Evolutionary conservation across 345 rosid species (phyloP), one percentile per base, ranked within the genome.

Genomic region (Trapa incisa): DNA sequence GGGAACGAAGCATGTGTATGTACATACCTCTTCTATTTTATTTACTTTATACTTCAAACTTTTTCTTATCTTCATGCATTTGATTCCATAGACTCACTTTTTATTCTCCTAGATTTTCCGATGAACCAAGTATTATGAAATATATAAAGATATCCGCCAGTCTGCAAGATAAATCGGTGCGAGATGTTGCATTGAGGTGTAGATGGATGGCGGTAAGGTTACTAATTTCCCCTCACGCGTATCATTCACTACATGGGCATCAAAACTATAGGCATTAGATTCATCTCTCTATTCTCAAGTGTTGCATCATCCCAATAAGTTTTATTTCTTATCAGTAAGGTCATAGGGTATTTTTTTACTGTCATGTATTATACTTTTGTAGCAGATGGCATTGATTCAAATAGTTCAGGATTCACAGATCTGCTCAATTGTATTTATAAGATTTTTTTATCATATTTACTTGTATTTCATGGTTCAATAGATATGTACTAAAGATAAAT

Each of bases 151-250:
- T 94, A 75, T 96, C 97, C 1, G 88, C 88, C 39, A 79, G 76
- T 65, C 79, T 94, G 73, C 96, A 74, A 67, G 89, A 91, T 45
- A 94, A 94, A 81, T 85, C 88, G 7, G 95, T 94, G 4, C 87
- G 99, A 33, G 99, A 94, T 81, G 97, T 94, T 79, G 97, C 99
- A 63, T 74, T 94, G 84, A 85, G 96, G 83, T 91, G 99, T 77
- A 82, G 96, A 73, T 94, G 96, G 96, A 79, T 89, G 91, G 84
- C 80, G 68, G 99, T 94, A 82, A 74, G 87, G 72, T 70, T 69
- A 14, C 39, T 61, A 65, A 41, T 43, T 70, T 60, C 5, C 45
- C 45, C 17, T 54, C 22, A 47, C 39, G 12, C 45, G 16, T 12
- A 36, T 8, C 37, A 16, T 16, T 48, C n/a, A 52, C 62, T 62